These are phyloP conservation scores for Tetrastigma voinierianum DNA, from an alignment of 164 flowering plant genomes.

Conservation along the genomic window DNA sequence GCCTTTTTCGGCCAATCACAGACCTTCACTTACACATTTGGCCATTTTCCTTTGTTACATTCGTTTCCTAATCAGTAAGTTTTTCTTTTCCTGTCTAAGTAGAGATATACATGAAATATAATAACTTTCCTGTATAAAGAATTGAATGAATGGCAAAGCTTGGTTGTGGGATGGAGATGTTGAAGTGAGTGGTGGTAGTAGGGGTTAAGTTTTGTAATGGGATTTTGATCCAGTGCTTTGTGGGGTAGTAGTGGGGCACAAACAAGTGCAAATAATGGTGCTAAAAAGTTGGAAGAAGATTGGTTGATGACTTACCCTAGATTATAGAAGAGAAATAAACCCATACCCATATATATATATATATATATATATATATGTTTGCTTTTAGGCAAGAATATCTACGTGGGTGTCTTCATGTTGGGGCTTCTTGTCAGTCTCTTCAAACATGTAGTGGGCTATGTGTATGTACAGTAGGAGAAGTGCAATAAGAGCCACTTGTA, in stretches of 20 bases:
- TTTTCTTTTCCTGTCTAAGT: conserved; percentile 11
- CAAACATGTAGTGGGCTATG: conserved; percentile 22
- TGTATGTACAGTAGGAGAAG: conserved; percentile 26
- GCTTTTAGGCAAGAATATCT: conserved; percentile 23
- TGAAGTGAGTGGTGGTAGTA: conserved; percentile 22
- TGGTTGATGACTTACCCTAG: conserved; percentile 18
- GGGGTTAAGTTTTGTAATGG: conserved; percentile 4
- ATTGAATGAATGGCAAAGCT: conserved; percentile 25
- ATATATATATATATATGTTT: not conserved
- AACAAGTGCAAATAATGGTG: conserved; percentile 26
- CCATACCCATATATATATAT: too few species aligned
- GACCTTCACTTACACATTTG: too few species aligned
- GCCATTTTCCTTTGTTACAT: too few species aligned
- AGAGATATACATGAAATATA: not conserved
- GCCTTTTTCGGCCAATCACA: too few species aligned
- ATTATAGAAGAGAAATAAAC: not conserved
- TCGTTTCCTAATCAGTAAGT: not conserved
- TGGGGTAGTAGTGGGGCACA: conserved; percentile 22
- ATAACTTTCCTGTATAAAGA: not conserved
- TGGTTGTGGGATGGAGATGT: conserved; percentile 8
- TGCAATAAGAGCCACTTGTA: conserved; percentile 33
- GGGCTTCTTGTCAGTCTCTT: conserved; percentile 14
- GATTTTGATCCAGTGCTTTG: not conserved
- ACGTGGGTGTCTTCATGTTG: conserved; percentile 31
- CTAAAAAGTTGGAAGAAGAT: conserved; percentile 17